Evolutionary conservation across 1,284 basidiomycete genomes (phyloP).

Genomic region (Coniferiporia sulphurascens): DNA sequence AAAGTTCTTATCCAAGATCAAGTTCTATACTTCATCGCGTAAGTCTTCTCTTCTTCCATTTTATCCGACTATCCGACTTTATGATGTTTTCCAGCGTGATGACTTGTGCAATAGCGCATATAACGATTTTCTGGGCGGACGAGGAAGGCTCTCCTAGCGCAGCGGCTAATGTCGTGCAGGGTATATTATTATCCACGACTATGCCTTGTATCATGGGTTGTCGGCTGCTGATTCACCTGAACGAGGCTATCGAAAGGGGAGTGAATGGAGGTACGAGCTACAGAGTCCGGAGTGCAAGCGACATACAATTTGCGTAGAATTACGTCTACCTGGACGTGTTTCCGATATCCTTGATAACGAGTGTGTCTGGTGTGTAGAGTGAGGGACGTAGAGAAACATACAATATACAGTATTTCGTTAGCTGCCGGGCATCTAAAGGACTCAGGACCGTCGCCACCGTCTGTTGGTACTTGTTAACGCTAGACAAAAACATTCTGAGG

Average conservation of each 20-base stretch:
- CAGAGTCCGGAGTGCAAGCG: neutral
- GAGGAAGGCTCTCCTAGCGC: neutral
- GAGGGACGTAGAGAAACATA: no score
- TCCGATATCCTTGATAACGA: no score
- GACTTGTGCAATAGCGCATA: neutral
- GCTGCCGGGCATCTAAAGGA: no score
- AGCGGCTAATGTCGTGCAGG: neutral
- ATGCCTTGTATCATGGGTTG: neutral
- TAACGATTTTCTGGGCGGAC: neutral
- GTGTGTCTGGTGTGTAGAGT: no score
- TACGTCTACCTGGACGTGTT: no score
- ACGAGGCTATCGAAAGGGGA: neutral
- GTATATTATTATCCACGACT: neutral
- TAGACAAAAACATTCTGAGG: no score
- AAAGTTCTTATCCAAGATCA: neutral
- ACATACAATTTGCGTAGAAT: no score
- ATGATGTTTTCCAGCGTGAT: neutral
- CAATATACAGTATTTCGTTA: no score
- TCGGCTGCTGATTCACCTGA: neutral
- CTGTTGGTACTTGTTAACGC: no score
- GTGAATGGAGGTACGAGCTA: neutral
- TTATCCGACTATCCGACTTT: neutral
- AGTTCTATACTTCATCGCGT: constrained; percentile 3
- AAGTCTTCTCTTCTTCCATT: neutral
- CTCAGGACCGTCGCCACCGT: no score